These are phyloP conservation scores for Basipetospora sp. DNA, from an alignment of 2,329 filamentous ascomycete genomes.

Conservation along the genomic window DNA sequence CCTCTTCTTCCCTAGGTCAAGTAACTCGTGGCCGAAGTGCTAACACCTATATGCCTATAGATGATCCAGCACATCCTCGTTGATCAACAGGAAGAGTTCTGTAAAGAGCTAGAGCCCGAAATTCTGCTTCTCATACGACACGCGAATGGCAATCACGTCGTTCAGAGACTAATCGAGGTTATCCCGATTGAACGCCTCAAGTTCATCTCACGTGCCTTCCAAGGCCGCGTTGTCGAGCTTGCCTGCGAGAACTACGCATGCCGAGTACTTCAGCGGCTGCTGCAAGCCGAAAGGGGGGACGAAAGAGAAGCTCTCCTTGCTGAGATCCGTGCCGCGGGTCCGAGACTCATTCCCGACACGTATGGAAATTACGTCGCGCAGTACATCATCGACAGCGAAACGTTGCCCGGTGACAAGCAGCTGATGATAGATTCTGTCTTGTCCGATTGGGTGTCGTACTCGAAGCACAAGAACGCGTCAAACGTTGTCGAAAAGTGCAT, in stretches of 20 bases:
- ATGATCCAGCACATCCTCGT: slow-evolving; percentile 71
- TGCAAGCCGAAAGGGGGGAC: slow-evolving; percentile 63
- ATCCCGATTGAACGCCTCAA: slow-evolving; percentile 64
- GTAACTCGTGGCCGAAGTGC: background rate
- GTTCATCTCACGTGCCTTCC: slow-evolving; percentile 72
- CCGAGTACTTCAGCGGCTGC: slow-evolving; percentile 79
- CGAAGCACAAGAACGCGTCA: slow-evolving; percentile 91
- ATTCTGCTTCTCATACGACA: slow-evolving; percentile 69
- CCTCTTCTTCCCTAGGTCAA: background rate
- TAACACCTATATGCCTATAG: slow-evolving; percentile 1
- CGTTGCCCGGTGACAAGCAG: slow-evolving; percentile 52
- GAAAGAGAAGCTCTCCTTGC: slow-evolving; percentile 59
- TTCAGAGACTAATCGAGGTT: slow-evolving; percentile 81
- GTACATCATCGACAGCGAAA: slow-evolving; percentile 74
- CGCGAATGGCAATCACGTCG: slow-evolving; percentile 88
- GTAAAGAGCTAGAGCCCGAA: slow-evolving; percentile 65
- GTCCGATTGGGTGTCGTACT: slow-evolving; percentile 55
- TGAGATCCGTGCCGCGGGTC: slow-evolving; percentile 62
- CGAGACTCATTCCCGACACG: slow-evolving; percentile 64
- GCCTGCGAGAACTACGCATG: slow-evolving; percentile 76
- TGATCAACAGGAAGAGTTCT: slow-evolving; percentile 76
- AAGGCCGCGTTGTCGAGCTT: slow-evolving; percentile 56
- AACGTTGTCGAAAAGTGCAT: slow-evolving; percentile 96
- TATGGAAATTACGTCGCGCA: slow-evolving; percentile 96
- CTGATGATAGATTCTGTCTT: slow-evolving; percentile 63